A percentile compares a stretch with the other conserved stretches of the same genome.
Conservation (phyloP, 2,329 filamentous ascomycete species). For the Ceratocystiopsis brevicomis region DNA sequence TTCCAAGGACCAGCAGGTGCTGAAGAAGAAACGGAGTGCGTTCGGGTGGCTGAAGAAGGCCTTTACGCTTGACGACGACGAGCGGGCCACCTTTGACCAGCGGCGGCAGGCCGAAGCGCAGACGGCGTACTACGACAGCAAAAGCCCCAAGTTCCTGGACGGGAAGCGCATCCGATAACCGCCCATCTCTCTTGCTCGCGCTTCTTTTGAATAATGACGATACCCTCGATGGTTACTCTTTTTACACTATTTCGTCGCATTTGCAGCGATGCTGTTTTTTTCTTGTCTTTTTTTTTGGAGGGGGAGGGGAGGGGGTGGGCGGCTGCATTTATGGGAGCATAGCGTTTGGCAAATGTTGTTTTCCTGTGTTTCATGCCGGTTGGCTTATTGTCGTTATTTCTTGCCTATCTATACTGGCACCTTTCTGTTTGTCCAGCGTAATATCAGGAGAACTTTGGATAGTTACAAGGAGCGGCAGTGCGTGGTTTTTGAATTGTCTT, state of each 20-base stretch:
- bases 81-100: constrained; percentile 39
- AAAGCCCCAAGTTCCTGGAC: constrained; percentile 35
- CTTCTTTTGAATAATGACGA: background rate
- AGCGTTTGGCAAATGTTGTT: constrained; percentile 4
- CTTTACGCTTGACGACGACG: constrained; percentile 45
- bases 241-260: background rate
- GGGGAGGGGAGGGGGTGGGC: too few relatives aligned
- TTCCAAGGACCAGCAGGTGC: constrained; percentile 16
- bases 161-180: constrained; percentile 26
- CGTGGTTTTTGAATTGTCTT: too few relatives aligned
- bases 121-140: constrained; percentile 30
- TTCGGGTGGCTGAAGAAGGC: constrained; percentile 53
- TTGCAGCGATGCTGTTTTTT: background rate
- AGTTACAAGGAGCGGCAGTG: too few relatives aligned
- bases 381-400: background rate
- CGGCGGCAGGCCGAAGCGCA: constrained; percentile 26
- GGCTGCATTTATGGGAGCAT: constrained; percentile 7
- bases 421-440: background rate
- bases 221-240: background rate
- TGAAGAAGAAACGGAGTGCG: constrained; percentile 49
- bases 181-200: background rate
- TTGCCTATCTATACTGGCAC: background rate
- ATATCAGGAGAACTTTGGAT: too few relatives aligned
- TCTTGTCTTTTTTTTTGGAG: background rate
- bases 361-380: background rate